These are phyloP conservation scores for Jaenimonas drosophilae DNA, from an alignment of 208 protist species.

Conservation along the genomic window DNA sequence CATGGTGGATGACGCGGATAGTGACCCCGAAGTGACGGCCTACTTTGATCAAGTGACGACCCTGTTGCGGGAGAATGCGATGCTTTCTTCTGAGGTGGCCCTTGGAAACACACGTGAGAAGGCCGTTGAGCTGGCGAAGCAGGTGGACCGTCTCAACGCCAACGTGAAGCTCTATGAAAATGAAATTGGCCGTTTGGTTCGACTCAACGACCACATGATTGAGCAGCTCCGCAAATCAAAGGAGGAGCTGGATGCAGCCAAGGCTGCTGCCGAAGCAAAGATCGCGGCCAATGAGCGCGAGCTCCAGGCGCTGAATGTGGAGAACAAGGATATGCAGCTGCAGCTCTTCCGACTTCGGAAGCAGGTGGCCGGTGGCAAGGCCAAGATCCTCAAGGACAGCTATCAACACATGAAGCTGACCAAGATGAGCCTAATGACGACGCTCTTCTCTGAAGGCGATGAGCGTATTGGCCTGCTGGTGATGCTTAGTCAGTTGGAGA, in stretches of 20 bases:
- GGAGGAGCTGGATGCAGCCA: constrained; percentile 20
- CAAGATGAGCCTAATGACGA: constrained; percentile 62
- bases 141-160: constrained; percentile 40
- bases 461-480: constrained; percentile 68
- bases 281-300: constrained; percentile 33
- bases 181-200: constrained; percentile 53
- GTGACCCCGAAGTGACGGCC: constrained; percentile 11
- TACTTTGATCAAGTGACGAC: constrained; percentile 76
- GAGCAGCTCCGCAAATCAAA: constrained; percentile 35
- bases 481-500: constrained; percentile 74
- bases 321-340: constrained; percentile 85
- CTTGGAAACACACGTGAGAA: constrained; percentile 42
- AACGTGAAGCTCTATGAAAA: constrained; percentile 48
- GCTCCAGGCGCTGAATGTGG: constrained; percentile 48
- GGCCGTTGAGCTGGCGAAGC: constrained; percentile 28
- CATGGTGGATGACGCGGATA: constrained; percentile 6
- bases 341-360: constrained; percentile 80
- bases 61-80: constrained; percentile 58
- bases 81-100: constrained; percentile 34
- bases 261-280: constrained; percentile 9
- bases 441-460: constrained; percentile 74
- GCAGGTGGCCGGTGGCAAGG: constrained; percentile 47
- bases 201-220: constrained; percentile 46
- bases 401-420: constrained; percentile 66
- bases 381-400: constrained; percentile 46